Evolutionary conservation across 2,329 filamentous ascomycete genomes (phyloP).

Genomic region (Mariannaea sp.): DNA sequence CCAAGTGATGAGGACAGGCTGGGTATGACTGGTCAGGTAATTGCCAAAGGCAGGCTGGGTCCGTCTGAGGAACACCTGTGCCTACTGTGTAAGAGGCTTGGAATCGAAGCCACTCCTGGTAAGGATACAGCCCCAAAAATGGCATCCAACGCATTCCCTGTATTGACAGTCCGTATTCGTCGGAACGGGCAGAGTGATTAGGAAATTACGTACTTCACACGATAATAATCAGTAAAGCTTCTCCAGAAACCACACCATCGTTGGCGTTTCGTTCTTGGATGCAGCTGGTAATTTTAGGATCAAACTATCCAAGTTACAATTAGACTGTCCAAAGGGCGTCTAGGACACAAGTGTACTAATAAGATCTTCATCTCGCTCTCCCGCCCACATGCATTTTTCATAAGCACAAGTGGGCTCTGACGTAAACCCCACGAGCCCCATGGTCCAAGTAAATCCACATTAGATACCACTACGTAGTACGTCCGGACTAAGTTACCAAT

Average conservation of each 20-base stretch:
- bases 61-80: background rate
- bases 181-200: background rate
- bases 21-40: slow-evolving; percentile 6
- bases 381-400: slow-evolving; percentile 13
- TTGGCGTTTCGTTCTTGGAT: slow-evolving; percentile 1
- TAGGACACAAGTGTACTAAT: slow-evolving; percentile 11
- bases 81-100: slow-evolving; percentile 12
- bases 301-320: background rate
- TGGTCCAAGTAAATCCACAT: background rate
- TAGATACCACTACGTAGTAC: slow-evolving; percentile 15
- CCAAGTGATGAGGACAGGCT: background rate
- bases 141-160: slow-evolving; percentile 29
- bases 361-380: slow-evolving; percentile 14
- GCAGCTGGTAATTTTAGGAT: slow-evolving; percentile 3
- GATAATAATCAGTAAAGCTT: background rate
- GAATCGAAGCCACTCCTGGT: no score
- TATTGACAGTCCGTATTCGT: slow-evolving; percentile 32
- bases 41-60: no score
- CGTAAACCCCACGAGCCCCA: slow-evolving; percentile 16
- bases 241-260: background rate
- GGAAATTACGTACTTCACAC: slow-evolving; percentile 1
- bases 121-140: no score
- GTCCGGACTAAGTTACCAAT: no score
- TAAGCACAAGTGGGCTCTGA: slow-evolving; percentile 14
- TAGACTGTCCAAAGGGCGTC: no score